Evolutionary conservation across 2,329 filamentous ascomycete species (phyloP).

Genomic region (Thermothelomyces thermophilus): DNA sequence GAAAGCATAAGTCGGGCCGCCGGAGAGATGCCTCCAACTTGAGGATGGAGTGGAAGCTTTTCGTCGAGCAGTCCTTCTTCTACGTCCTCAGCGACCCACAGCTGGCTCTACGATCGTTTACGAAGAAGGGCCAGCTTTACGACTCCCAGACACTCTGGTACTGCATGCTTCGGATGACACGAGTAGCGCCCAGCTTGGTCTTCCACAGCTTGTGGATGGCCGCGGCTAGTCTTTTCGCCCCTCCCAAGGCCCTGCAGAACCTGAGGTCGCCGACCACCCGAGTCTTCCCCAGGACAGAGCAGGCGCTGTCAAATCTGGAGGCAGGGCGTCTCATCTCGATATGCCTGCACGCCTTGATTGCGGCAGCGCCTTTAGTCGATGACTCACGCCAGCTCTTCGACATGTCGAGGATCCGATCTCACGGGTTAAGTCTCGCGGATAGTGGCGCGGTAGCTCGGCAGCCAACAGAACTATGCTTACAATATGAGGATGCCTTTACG

Average conservation of each 20-base stretch:
- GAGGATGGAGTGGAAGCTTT: conserved; percentile 49
- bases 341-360: conserved; percentile 57
- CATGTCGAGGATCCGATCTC: conserved; percentile 54
- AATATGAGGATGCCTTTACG: conserved; percentile 58
- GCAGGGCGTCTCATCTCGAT: conserved; percentile 51
- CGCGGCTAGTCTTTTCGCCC: conserved; percentile 50
- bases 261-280: conserved; percentile 34
- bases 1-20: conserved; percentile 27
- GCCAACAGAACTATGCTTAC: conserved; percentile 45
- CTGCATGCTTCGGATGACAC: conserved; percentile 53
- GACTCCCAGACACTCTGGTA: conserved; percentile 59
- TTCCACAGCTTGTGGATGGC: conserved; percentile 61
- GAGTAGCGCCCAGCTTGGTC: conserved; percentile 50
- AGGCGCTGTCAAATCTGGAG: conserved; percentile 41
- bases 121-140: conserved; percentile 43
- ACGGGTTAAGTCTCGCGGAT: conserved; percentile 44
- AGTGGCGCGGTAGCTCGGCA: conserved; percentile 42
- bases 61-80: conserved; percentile 59
- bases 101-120: conserved; percentile 52
- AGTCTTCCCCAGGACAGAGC: conserved; percentile 31
- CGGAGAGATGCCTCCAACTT: conserved; percentile 29
- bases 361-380: conserved; percentile 46
- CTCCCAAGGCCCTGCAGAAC: conserved; percentile 41
- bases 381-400: conserved; percentile 47
- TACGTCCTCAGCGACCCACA: conserved; percentile 54